Evolutionary conservation across 2,329 filamentous ascomycete genomes (phyloP), one percentile per base, ranked within the genome.

Genomic region (Talaromyces islandicus): DNA sequence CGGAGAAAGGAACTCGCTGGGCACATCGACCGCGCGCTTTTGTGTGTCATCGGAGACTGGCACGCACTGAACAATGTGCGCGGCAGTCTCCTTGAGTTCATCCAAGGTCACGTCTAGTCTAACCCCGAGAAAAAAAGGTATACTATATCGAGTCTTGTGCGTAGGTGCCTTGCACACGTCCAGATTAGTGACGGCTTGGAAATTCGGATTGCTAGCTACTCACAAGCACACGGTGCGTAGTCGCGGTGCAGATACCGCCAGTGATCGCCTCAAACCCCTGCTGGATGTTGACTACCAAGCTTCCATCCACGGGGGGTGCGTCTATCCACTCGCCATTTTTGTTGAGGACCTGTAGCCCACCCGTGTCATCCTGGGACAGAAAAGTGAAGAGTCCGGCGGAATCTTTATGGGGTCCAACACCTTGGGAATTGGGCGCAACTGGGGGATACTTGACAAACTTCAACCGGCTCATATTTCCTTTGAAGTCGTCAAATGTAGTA

Each of bases 391-490:
- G 19, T 74, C 82, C 54, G 73, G 76, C 80, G 10, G 78, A 81
- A 67, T 85, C 83, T 64, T 84, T 84, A 68, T 85, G 82, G 3
- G 83, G 81, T 0, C 83, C 82, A 1, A 85, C 83, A 7, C 82
- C 82, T 66, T 85, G 82, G 0, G 77, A 78, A 29, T 66, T 70
- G 2, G 65, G 64, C 14, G 66, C 48, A 9, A 52, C 48, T 4
- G 64, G 80, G 0, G 82, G 82, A 60, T 84, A 84, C 66, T 83
- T 84, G 59, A 84, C 76, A 58, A 84, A 81, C 59, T 85, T 85
- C 46, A 85, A 73, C 62, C 73, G 67, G 66, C 83, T 81, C 73
- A 85, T 84, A 4, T 66, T 67, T 2, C 72, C 72, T 55, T 67
- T 67, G 72, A 84, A 84, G 12, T 70, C 72, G 59, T 78, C 75